These are phyloP conservation scores for Rostrohypoxylon terebratum DNA, from an alignment of 495 filamentous ascomycete species.

Conservation along the genomic window DNA sequence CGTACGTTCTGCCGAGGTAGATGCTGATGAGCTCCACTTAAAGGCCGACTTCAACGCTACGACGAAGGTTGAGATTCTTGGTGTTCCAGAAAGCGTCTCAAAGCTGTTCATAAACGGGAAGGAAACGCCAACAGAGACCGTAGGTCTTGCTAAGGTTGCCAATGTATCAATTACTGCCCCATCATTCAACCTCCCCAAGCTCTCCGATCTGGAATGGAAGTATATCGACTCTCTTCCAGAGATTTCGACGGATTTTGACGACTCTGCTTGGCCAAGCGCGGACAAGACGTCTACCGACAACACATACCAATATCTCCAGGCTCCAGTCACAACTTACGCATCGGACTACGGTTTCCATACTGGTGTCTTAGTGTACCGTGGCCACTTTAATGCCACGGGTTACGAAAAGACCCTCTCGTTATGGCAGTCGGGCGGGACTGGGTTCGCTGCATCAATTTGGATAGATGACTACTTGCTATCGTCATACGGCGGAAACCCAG, in stretches of 20 bases:
- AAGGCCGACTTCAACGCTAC: conserved; percentile 79
- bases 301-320: conserved; percentile 62
- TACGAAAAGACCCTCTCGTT: conserved; percentile 68
- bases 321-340: conserved; percentile 72
- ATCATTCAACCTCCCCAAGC: conserved; percentile 62
- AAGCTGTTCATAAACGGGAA: conserved; percentile 71
- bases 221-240: conserved; percentile 79
- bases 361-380: conserved; percentile 76
- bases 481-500: conserved; percentile 67
- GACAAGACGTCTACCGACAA: conserved; percentile 69
- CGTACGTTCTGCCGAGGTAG: conserved; percentile 70
- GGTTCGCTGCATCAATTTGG: conserved; percentile 69
- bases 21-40: conserved; percentile 65
- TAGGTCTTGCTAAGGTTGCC: conserved; percentile 47
- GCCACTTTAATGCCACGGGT: conserved; percentile 75
- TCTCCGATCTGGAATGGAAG: conserved; percentile 73
- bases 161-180: conserved; percentile 66
- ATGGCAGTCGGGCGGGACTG: conserved; percentile 71
- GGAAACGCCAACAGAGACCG: conserved; percentile 65
- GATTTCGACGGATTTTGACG: conserved; percentile 71
- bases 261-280: conserved; percentile 72
- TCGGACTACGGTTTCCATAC: conserved; percentile 82
- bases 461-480: conserved; percentile 66
- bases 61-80: conserved; percentile 70
- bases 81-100: conserved; percentile 62